Base-by-base conservation (phyloP, 805 yeast genomes). In the Blastobotrys muscicola region DNA sequence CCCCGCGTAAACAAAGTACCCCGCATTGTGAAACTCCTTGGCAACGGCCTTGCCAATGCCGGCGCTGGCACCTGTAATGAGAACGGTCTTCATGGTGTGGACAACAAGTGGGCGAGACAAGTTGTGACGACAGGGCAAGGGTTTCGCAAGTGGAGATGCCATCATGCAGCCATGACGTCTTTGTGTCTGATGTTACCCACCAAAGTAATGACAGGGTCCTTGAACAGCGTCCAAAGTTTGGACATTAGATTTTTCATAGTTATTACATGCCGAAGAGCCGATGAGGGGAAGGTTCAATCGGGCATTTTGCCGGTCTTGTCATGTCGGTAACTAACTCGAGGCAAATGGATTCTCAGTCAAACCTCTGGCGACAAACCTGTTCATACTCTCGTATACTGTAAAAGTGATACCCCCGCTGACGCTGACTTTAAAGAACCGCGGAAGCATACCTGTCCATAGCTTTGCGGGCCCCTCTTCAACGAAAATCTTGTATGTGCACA, bases 351-450 rank as follows among this genome's bases (percentile, higher is more conserved):
- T 59, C 47, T 67, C 70, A 16, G 54, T 52, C 50, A 64, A 43
- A 3, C 68, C 66, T 26, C 57, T 50, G 10, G 57, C 59, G 13
- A 74, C 66, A n/a, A 66, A 60, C 35, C 67, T 69, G 52, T 78
- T 81, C 8, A 76, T 71, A 48, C 68, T 63, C 48, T 74, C 80
- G 58, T 82, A 83, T 13, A 80, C 72, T 11, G 76, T 67, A 45
- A 84, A 72, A 2, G 85, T 74, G 8, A 84, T 70, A 16, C 84
- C 82, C 16, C 92, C 86, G 34, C 81, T 76, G 12, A 80, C 67
- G 49, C 85, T 75, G 7, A 83, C 81, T 55, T 82, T 81, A 41
- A 82, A 64, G 41, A 82, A 70, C 48, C 94, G 66, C 12, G 90
- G 92, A 8, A 54, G 39, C 52, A 55, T 30, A 48, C 69, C 68